A percentile compares a stretch with the other conserved stretches of the same genome.
These are phyloP conservation scores for Globisporangium takayamanum DNA, from an alignment of 352 stramenopile genomes.

Conservation along the genomic window DNA sequence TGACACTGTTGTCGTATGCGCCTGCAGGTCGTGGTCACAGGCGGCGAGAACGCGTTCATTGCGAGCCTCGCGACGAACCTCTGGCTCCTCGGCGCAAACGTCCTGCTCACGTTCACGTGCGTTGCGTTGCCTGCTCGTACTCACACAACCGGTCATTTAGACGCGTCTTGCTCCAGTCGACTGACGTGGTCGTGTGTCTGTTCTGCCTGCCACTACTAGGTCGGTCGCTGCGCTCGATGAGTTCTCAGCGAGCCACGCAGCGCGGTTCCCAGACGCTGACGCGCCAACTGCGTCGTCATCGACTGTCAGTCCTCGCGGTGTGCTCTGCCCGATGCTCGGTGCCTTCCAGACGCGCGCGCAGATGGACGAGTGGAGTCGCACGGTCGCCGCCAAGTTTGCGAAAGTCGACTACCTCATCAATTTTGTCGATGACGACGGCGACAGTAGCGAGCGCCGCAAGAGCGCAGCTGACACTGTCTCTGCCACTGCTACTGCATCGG, in stretches of 20 bases:
- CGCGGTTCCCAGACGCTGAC: constrained; percentile 37
- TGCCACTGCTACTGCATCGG: not conserved
- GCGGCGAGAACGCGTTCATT: constrained; percentile 42
- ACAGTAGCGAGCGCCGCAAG: constrained; percentile 3
- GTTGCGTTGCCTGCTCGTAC: constrained; percentile 6
- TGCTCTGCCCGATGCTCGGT: constrained; percentile 50
- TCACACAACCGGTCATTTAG: constrained; percentile 22
- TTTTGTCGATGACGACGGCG: constrained; percentile 30
- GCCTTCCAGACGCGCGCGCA: constrained; percentile 38
- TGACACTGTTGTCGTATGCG: not conserved
- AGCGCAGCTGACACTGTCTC: constrained; percentile 6
- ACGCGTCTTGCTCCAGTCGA: too few species aligned
- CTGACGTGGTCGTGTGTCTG: too few species aligned
- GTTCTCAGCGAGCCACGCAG: constrained; percentile 49
- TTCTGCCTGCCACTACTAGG: too few species aligned
- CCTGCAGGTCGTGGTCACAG: constrained; percentile 53
- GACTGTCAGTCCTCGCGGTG: constrained; percentile 32
- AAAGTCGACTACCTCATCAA: constrained; percentile 69
- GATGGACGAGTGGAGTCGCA: constrained; percentile 52
- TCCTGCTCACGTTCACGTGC: constrained; percentile 62
- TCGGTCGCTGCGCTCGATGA: constrained; percentile 25
- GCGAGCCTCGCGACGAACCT: constrained; percentile 46
- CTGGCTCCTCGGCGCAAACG: constrained; percentile 58
- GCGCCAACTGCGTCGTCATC: not conserved
- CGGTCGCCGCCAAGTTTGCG: constrained; percentile 48